These are phyloP conservation scores for Malbranchea cinnamomea DNA, from an alignment of 2,329 filamentous ascomycete genomes.

Conservation along the genomic window DNA sequence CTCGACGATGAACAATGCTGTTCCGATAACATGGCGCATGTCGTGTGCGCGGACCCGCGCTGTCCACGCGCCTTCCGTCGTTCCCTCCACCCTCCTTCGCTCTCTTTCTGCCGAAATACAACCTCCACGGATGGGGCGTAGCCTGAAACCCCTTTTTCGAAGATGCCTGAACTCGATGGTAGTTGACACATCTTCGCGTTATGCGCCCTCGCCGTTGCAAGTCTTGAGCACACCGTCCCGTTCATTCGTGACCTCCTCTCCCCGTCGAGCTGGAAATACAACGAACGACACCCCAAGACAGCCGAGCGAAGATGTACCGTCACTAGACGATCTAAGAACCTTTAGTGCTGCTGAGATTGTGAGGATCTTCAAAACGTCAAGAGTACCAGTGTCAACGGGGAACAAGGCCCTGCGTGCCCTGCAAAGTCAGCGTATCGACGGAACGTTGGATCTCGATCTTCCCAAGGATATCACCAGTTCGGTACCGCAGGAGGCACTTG, in stretches of 20 bases:
- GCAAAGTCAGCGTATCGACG: constrained; percentile 28
- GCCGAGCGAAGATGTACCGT: constrained; percentile 16
- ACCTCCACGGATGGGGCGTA: too few species aligned
- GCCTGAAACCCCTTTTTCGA: background rate
- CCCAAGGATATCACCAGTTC: constrained; percentile 23
- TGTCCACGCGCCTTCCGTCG: constrained; percentile 21
- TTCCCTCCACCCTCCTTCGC: constrained; percentile 10
- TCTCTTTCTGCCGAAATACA: constrained; percentile 3
- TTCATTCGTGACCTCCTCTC: constrained; percentile 2
- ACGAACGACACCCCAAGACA: constrained; percentile 12
- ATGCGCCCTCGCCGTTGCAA: too few species aligned
- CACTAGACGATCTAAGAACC: too few species aligned
- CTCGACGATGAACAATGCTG: constrained; percentile 32
- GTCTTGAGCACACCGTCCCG: too few species aligned
- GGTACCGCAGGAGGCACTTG: constrained; percentile 19
- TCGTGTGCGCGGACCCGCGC: too few species aligned
- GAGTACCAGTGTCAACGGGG: constrained; percentile 17
- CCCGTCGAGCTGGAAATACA: constrained; percentile 10
- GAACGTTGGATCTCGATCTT: constrained; percentile 31
- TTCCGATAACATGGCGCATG: constrained; percentile 26
- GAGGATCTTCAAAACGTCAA: constrained; percentile 20
- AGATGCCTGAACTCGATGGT: constrained; percentile 17
- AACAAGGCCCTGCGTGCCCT: constrained; percentile 26
- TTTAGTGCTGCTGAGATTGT: constrained; percentile 8
- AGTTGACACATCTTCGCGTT: too few species aligned